A percentile compares a stretch with the other conserved stretches of the same genome.
Conservation (phyloP, 2,329 filamentous ascomycete species). For the Pseudogymnoascus sp. region DNA sequence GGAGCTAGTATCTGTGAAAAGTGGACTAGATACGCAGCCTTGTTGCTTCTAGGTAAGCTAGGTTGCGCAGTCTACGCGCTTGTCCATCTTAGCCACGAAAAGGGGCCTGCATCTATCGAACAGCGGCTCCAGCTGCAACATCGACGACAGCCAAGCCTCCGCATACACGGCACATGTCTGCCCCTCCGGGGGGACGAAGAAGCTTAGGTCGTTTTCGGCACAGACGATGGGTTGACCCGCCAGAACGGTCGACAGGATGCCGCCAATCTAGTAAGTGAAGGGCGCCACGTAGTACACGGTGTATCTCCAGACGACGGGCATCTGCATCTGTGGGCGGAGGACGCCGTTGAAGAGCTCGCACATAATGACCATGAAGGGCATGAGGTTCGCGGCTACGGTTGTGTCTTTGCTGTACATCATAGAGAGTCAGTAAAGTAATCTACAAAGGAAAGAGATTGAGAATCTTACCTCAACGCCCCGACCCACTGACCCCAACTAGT, state of each 20-base stretch:
- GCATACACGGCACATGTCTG: slow-evolving; percentile 62
- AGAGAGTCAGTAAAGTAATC: neutral
- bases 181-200: slow-evolving; percentile 57
- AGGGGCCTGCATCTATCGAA: no score
- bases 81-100: no score
- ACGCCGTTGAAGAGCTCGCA: slow-evolving; percentile 72
- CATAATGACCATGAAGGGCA: slow-evolving; percentile 9
- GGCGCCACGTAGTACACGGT: slow-evolving; percentile 56
- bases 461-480: slow-evolving; percentile 52
- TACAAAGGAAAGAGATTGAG: slow-evolving; percentile 44
- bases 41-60: no score
- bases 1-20: no score
- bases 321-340: slow-evolving; percentile 62
- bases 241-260: slow-evolving; percentile 56
- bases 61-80: no score
- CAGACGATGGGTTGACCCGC: slow-evolving; percentile 44
- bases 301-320: slow-evolving; percentile 26
- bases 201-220: slow-evolving; percentile 45
- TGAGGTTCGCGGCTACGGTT: neutral
- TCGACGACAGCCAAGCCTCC: slow-evolving; percentile 43
- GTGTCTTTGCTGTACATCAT: neutral
- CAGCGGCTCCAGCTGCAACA: no score
- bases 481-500: slow-evolving; percentile 11
- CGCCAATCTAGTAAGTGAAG: slow-evolving; percentile 59
- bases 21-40: no score